A percentile compares a stretch with the other conserved stretches of the same genome.
Conservation (phyloP, 2,329 filamentous ascomycete genomes). For the Leptographium procerum region DNA sequence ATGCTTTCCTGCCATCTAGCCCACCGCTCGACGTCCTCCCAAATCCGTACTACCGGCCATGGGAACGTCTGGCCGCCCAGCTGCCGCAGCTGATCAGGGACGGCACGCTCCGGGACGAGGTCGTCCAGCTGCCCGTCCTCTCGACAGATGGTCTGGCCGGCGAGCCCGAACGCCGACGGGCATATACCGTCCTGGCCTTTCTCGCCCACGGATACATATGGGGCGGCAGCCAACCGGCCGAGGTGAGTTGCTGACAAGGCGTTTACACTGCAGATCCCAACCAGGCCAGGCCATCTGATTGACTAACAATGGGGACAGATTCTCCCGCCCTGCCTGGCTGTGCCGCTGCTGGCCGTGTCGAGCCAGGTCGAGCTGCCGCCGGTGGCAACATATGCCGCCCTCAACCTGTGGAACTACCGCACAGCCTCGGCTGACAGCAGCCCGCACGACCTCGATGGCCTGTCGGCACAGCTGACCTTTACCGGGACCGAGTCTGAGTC, state of each 20-base stretch:
- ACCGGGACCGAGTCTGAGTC: slow-evolving; percentile 84
- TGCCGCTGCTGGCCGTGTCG: slow-evolving; percentile 65
- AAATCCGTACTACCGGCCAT: slow-evolving; percentile 64
- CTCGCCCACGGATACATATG: slow-evolving; percentile 81
- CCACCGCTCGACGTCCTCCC: slow-evolving; percentile 55
- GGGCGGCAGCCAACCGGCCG: slow-evolving; percentile 64
- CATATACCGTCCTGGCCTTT: slow-evolving; percentile 69
- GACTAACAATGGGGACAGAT: slow-evolving; percentile 12
- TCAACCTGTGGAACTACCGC: slow-evolving; percentile 85
- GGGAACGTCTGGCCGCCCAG: slow-evolving; percentile 61
- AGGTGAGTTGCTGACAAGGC: slow-evolving; percentile 41
- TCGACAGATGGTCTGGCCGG: slow-evolving; percentile 50
- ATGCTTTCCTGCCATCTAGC: slow-evolving; percentile 68
- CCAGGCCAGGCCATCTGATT: no score
- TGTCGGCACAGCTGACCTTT: slow-evolving; percentile 68
- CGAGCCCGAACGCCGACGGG: slow-evolving; percentile 67
- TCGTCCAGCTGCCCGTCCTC: slow-evolving; percentile 58
- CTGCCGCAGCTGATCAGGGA: slow-evolving; percentile 56
- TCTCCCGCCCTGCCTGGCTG: slow-evolving; percentile 63
- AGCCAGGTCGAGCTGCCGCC: slow-evolving; percentile 68
- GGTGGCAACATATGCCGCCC: slow-evolving; percentile 78
- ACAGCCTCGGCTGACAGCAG: slow-evolving; percentile 9
- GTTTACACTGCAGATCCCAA: no score
- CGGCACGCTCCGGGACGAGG: slow-evolving; percentile 48
- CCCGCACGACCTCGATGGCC: slow-evolving; percentile 52